Evolutionary conservation across 2,329 filamentous ascomycete genomes (phyloP), one percentile per base, ranked within the genome.

Genomic region (Fusarium sp.): DNA sequence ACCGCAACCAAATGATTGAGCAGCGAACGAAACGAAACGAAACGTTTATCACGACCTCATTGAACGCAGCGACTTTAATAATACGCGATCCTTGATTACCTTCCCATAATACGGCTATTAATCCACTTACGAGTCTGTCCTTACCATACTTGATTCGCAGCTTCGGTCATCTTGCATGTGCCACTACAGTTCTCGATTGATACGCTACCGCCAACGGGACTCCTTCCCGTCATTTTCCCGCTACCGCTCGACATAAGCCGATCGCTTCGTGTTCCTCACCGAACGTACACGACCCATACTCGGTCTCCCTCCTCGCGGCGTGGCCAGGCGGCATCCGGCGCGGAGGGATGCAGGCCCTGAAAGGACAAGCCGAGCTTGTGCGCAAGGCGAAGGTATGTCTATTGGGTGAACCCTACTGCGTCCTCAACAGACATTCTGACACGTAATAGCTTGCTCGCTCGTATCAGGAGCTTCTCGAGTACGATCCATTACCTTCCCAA

Each of bases 381-480:
- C 87, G 89, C 78, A 90, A 89, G 85, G 87, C 87, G 78, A 91
- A 91, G 87, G 88, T 84, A 72, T 58, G 80, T 78, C 55, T 61
- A 41, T 57, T 41, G 7, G 37, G 58, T 18, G 41, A 15, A 10
- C 11, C 18, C 14, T 21, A 11, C 14, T 41, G 18, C 11, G 7
- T 44, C 25, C 35, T 35, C n/a, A 45, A n/a, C 33, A 46, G 45
- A 25, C 48, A 61, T 29, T 44, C 27, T 67, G 51, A 65, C 60
- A 23, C 55, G 35, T 10, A 39, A 52, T 56, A 98, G 95, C 95
- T 99, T 86, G 94, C 95, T 81, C 93, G 92, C 83, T 98, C 96
- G 76, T 99, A 99, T 85, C 93, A 97, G 86, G 93, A 97, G 84
- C 89, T 99, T 78, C 90, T 99, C 78, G 93, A 97, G 94, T 97